phyloP scores from a whole-genome alignment of 257 asterid genomes.

The Solanum pimpinellifolium region DNA sequence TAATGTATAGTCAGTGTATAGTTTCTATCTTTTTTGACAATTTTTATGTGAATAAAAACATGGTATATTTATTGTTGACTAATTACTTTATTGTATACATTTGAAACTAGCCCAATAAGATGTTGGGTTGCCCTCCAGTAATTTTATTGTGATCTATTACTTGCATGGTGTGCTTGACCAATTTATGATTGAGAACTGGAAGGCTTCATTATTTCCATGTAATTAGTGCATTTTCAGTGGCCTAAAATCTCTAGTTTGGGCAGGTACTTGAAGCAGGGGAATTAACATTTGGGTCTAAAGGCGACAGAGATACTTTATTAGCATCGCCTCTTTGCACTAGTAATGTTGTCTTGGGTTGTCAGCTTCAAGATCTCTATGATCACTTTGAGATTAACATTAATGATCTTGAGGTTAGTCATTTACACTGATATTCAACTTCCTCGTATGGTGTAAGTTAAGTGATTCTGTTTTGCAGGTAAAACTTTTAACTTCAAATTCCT shows the following conservation, averaged over 20 bases:
- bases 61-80: not conserved
- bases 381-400: constrained; percentile 43
- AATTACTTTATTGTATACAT: not conserved
- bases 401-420: constrained; percentile 55
- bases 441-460: not conserved
- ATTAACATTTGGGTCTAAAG: constrained; percentile 44
- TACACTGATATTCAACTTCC: not conserved
- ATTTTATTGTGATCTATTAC: not conserved
- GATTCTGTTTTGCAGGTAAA: constrained; percentile 43
- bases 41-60: not conserved
- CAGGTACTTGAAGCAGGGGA: constrained; percentile 62
- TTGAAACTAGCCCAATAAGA: not conserved
- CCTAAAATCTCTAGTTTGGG: constrained; percentile 13
- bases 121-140: not conserved
- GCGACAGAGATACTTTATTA: constrained; percentile 25
- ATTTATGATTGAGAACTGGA: not conserved
- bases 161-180: not conserved
- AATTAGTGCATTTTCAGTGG: not conserved
- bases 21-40: not conserved
- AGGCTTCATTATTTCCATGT: not conserved
- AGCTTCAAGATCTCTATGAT: constrained; percentile 58
- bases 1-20: not conserved
- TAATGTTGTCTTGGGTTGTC: constrained; percentile 29
- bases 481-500: constrained; percentile 26
- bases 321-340: constrained; percentile 10